Evolutionary conservation across 257 asterid species (phyloP).

Genomic region (Solanum bukasovii): DNA sequence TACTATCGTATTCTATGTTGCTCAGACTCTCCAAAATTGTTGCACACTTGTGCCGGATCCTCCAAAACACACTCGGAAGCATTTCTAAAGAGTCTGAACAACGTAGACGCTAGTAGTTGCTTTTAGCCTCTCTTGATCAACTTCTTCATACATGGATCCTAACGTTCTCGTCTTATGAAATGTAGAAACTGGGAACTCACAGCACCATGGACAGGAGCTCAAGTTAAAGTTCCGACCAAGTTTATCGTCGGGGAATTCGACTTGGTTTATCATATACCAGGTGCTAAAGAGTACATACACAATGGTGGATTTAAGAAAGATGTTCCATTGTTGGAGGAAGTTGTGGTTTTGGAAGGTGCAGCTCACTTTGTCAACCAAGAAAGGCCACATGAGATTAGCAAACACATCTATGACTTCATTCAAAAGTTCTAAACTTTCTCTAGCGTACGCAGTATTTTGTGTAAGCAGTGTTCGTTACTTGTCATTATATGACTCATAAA

Average conservation of each 20-base stretch:
- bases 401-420: slow-evolving; percentile 2
- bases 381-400: not conserved
- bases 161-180: not conserved
- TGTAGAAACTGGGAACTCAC: slow-evolving; percentile 15
- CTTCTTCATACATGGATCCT: not conserved
- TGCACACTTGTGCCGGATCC: not conserved
- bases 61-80: not conserved
- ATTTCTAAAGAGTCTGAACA: not conserved
- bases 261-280: slow-evolving; percentile 5
- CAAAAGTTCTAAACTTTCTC: not conserved
- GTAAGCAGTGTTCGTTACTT: not conserved
- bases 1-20: not conserved
- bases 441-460: not conserved
- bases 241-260: slow-evolving; percentile 6
- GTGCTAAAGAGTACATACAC: slow-evolving; percentile 11
- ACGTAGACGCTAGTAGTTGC: not conserved
- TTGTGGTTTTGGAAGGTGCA: slow-evolving; percentile 4
- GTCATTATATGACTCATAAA: not conserved
- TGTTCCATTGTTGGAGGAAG: slow-evolving; percentile 11
- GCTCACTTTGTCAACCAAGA: slow-evolving; percentile 10
- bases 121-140: not conserved
- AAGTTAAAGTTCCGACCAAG: slow-evolving; percentile 14
- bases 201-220: slow-evolving; percentile 16
- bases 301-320: slow-evolving; percentile 5
- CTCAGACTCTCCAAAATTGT: not conserved